These are phyloP conservation scores for Metschnikowia reukaufii DNA, from an alignment of 805 yeast species.

Conservation along the genomic window DNA sequence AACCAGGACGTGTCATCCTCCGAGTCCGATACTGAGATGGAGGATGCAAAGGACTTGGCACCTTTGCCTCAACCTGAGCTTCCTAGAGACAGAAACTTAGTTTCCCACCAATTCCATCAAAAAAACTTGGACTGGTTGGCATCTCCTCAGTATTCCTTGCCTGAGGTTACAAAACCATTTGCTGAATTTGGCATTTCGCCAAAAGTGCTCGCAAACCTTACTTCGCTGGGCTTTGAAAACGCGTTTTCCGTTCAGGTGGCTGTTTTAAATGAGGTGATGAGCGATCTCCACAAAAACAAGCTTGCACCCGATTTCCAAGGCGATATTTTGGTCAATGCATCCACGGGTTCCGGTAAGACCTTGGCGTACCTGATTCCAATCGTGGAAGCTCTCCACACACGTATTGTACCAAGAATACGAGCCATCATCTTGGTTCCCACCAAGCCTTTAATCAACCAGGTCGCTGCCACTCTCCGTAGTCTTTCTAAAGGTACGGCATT, in stretches of 20 bases:
- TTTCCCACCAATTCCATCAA: slow-evolving; percentile 25
- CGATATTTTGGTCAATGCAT: slow-evolving; percentile 85
- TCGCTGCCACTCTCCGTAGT: slow-evolving; percentile 57
- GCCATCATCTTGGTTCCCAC: slow-evolving; percentile 89
- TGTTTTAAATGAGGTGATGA: slow-evolving; percentile 55
- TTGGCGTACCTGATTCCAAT: slow-evolving; percentile 85
- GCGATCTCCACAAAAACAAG: slow-evolving; percentile 40
- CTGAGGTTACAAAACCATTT: slow-evolving; percentile 49
- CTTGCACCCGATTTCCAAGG: slow-evolving; percentile 58
- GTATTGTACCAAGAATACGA: slow-evolving; percentile 70
- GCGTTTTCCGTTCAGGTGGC: slow-evolving; percentile 81
- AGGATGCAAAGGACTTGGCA: slow-evolving; percentile 40
- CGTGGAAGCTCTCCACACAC: slow-evolving; percentile 59
- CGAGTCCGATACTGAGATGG: slow-evolving; percentile 29
- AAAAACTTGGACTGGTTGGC: slow-evolving; percentile 65
- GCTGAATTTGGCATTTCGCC: slow-evolving; percentile 46
- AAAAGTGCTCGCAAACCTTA: slow-evolving; percentile 47
- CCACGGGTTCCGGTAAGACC: slow-evolving; percentile 96
- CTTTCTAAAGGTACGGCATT: slow-evolving; percentile 69
- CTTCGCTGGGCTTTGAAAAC: slow-evolving; percentile 41
- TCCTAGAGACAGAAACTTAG: slow-evolving; percentile 50
- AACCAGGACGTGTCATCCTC: slow-evolving; percentile 22
- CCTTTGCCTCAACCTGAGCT: slow-evolving; percentile 86
- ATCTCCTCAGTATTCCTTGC: slow-evolving; percentile 56
- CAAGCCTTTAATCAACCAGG: slow-evolving; percentile 81